These are phyloP conservation scores for Ogataea parapolymorpha DNA, from an alignment of 805 yeast species.

Conservation along the genomic window DNA sequence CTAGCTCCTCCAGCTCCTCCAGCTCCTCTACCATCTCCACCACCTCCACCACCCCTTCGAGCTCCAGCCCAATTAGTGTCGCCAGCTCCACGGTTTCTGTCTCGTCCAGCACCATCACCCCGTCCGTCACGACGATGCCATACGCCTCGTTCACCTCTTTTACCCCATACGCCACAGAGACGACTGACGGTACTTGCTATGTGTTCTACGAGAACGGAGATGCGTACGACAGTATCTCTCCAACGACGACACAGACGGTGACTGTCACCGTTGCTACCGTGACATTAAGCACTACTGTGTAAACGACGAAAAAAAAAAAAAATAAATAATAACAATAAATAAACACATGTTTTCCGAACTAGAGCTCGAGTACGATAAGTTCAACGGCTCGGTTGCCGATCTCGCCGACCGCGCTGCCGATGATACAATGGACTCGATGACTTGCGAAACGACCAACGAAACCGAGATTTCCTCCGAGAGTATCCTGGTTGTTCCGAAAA, in stretches of 20 bases:
- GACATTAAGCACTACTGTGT: constrained; percentile 21
- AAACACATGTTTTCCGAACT: constrained; percentile 18
- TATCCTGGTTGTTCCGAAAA: constrained; percentile 17
- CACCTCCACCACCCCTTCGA: constrained; percentile 28
- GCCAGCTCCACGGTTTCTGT: constrained; percentile 5
- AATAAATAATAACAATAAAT: constrained; percentile 4
- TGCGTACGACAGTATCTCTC: constrained; percentile 23
- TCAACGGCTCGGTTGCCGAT: constrained; percentile 31
- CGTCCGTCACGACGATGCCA: constrained; percentile 11
- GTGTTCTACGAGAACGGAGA: constrained; percentile 36
- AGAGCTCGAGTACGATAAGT: constrained; percentile 32
- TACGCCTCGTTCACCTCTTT: constrained; percentile 24
- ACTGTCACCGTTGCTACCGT: constrained; percentile 35
- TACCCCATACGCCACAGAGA: constrained; percentile 33
- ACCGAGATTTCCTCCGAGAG: constrained; percentile 17
- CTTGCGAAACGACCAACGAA: constrained; percentile 24
- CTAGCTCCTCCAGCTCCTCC: constrained; percentile 25
- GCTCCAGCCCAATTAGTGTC: constrained; percentile 8
- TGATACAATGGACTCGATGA: constrained; percentile 17
- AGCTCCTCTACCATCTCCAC: constrained; percentile 4
- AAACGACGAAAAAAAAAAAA: constrained; percentile 10
- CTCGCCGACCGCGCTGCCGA: constrained; percentile 21
- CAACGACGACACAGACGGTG: constrained; percentile 34
- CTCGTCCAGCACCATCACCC: constrained; percentile 12
- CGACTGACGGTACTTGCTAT: constrained; percentile 32